Conservation (phyloP, 495 filamentous ascomycete genomes). For the Sabuloglossum arenarium region DNA sequence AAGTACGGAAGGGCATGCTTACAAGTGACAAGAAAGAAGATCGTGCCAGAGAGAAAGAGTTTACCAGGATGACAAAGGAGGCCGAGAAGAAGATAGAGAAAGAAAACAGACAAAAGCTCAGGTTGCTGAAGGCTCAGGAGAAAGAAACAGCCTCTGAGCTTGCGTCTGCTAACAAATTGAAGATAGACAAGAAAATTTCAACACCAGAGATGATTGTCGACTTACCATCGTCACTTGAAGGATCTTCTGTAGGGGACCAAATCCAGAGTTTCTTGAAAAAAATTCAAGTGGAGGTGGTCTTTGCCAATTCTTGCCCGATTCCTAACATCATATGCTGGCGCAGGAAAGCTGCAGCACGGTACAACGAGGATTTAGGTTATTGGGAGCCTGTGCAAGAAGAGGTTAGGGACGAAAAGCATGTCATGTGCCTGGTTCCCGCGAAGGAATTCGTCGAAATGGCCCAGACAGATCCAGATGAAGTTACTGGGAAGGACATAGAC, state of each 20-base stretch:
- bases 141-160: conserved; percentile 49
- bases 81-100: conserved; percentile 24
- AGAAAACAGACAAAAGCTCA: conserved; percentile 26
- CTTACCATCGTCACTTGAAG: conserved; percentile 34
- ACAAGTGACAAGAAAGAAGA: conserved; percentile 11
- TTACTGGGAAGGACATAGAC: conserved; percentile 26
- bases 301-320: conserved; percentile 12
- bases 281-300: conserved; percentile 32
- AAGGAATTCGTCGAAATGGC: conserved; percentile 46
- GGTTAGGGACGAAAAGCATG: conserved; percentile 42
- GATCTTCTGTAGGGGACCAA: conserved; percentile 26
- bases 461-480: conserved; percentile 17
- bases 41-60: conserved; percentile 22
- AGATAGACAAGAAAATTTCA: conserved; percentile 55
- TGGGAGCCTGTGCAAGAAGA: conserved; percentile 43
- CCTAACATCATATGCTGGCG: conserved; percentile 50
- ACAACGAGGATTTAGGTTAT: conserved; percentile 34
- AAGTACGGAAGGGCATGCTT: background rate
- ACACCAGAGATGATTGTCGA: conserved; percentile 73
- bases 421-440: conserved; percentile 43
- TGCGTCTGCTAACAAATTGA: conserved; percentile 53
- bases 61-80: conserved; percentile 25
- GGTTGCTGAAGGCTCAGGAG: conserved; percentile 34
- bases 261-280: conserved; percentile 31
- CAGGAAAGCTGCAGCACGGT: conserved; percentile 42